Conservation (phyloP, 371 early-diverging fungal genomes). For the Mucor circinelloides region DNA sequence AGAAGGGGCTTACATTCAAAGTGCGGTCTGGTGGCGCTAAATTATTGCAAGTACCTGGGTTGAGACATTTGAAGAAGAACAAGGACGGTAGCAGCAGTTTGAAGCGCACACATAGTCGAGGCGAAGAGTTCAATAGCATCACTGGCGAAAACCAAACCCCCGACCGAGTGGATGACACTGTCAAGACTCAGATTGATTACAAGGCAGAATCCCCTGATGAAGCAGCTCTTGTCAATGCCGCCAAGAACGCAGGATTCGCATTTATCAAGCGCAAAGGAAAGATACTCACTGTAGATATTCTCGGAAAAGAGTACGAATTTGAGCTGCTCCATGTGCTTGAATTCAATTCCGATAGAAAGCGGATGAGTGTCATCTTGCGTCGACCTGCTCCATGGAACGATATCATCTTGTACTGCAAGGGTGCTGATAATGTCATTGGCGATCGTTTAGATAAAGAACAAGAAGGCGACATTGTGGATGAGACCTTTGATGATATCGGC, state of each 20-base stretch:
- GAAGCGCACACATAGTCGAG: conserved; percentile 7
- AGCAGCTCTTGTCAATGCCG: conserved; percentile 86
- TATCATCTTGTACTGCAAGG: conserved; percentile 90
- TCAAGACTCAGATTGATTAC: conserved; percentile 38
- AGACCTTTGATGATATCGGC: conserved; percentile 70
- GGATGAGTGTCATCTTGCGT: conserved; percentile 90
- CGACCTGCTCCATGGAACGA: conserved; percentile 79
- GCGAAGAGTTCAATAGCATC: conserved; percentile 23
- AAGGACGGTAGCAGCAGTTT: background rate
- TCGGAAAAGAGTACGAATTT: conserved; percentile 68
- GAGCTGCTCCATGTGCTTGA: conserved; percentile 82
- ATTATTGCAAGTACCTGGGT: conserved; percentile 1
- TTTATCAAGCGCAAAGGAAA: conserved; percentile 57
- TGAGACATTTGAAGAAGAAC: background rate
- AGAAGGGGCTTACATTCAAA: background rate
- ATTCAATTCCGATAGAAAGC: conserved; percentile 92
- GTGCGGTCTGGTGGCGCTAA: conserved; percentile 5
- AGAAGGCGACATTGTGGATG: conserved; percentile 46
- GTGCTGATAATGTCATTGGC: conserved; percentile 94
- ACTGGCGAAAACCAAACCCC: conserved; percentile 22
- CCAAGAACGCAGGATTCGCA: conserved; percentile 84
- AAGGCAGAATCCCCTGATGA: conserved; percentile 87
- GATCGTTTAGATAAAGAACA: conserved; percentile 59
- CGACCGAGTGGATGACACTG: conserved; percentile 38
- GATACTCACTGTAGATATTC: conserved; percentile 60